Conservation (phyloP, 371 early-diverging fungal genomes). For the Thermomucor indicae-seudaticae region DNA sequence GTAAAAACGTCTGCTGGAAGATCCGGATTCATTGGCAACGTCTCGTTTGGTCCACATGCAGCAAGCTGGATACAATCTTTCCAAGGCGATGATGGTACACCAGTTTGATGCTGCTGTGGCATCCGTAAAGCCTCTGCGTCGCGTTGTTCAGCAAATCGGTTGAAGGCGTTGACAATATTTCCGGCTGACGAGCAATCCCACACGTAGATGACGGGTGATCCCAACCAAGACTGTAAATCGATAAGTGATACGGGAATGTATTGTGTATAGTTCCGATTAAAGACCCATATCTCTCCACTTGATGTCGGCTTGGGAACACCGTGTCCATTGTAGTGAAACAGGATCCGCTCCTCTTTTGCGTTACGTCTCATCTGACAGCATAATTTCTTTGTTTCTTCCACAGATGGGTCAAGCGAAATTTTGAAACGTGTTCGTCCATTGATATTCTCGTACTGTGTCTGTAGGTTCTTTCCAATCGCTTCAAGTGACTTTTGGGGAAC, state of each 20-base stretch:
- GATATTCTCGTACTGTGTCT: constrained; percentile 89
- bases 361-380: constrained; percentile 78
- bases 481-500: constrained; percentile 82
- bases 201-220: constrained; percentile 94
- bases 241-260: constrained; percentile 93
- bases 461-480: constrained; percentile 84
- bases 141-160: constrained; percentile 82
- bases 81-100: constrained; percentile 51
- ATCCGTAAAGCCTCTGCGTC: constrained; percentile 61
- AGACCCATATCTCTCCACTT: constrained; percentile 98
- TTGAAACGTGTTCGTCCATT: constrained; percentile 88
- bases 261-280: constrained; percentile 95
- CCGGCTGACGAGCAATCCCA: constrained; percentile 96
- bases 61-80: constrained; percentile 92
- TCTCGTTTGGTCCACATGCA: constrained; percentile 83
- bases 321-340: constrained; percentile 98
- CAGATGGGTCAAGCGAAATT: constrained; percentile 82
- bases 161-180: constrained; percentile 85
- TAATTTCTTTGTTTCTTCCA: constrained; percentile 89
- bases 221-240: constrained; percentile 91
- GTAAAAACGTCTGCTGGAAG: constrained; percentile 97
- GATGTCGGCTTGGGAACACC: constrained; percentile 95
- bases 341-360: constrained; percentile 90
- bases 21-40: constrained; percentile 90
- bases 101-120: constrained; percentile 28